These are phyloP conservation scores for Quercus mongolica DNA, from an alignment of 306 rosid species.

Conservation along the genomic window DNA sequence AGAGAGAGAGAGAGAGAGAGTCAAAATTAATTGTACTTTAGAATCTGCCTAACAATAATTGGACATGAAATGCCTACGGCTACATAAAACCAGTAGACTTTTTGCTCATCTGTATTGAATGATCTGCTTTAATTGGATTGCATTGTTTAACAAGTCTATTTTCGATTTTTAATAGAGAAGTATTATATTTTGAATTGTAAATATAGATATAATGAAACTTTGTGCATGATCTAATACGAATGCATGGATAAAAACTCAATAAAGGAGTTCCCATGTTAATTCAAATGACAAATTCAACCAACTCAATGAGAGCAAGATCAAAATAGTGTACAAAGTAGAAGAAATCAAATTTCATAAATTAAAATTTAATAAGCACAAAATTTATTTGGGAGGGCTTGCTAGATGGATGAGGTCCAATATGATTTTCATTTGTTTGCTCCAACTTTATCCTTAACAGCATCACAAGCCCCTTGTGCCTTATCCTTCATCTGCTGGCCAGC, in stretches of 20 bases:
- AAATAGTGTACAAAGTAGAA: not conserved
- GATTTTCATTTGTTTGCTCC: slow-evolving; percentile 25
- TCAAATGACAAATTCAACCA: not conserved
- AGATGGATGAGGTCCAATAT: not conserved
- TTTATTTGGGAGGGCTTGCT: not conserved
- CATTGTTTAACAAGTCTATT: not conserved
- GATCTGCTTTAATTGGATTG: not conserved
- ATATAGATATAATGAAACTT: not conserved
- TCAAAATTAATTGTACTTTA: no score
- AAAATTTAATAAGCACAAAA: not conserved
- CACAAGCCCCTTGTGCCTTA: slow-evolving; percentile 28
- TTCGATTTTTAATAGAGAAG: not conserved
- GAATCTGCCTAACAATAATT: no score
- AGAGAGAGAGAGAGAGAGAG: no score
- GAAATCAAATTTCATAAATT: not conserved
- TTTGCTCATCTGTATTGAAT: not conserved
- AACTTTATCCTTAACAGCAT: slow-evolving; percentile 15
- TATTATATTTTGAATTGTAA: not conserved
- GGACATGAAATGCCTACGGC: no score
- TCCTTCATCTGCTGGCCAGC: slow-evolving; percentile 33
- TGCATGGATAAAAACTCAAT: not conserved
- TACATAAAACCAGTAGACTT: no score
- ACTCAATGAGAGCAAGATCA: not conserved
- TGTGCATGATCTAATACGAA: not conserved
- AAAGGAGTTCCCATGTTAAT: not conserved